Conservation (phyloP, 768 basidiomycete genomes). For the Tulasnella sp. region DNA sequence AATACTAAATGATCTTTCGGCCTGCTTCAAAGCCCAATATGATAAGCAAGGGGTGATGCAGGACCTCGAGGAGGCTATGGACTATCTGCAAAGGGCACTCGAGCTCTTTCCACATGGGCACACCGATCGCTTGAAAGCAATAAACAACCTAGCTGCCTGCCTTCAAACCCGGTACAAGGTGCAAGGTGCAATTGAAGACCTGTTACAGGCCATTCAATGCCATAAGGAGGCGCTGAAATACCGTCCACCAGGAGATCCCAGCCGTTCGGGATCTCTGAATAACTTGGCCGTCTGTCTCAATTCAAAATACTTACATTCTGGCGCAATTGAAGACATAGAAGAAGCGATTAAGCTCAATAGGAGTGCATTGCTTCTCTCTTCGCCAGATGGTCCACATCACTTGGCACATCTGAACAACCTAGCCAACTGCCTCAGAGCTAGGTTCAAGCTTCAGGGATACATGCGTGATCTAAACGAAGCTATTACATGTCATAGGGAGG, state of each 20-base stretch:
- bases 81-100: background rate
- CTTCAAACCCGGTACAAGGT: background rate
- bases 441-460: background rate
- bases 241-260: background rate
- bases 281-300: background rate
- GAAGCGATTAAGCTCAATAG: background rate
- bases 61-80: background rate
- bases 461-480: background rate
- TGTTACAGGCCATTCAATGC: background rate
- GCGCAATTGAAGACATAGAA: background rate
- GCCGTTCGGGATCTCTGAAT: background rate
- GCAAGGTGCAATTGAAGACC: background rate
- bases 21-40: background rate
- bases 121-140: background rate
- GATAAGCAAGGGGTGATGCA: background rate
- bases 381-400: background rate
- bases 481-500: background rate
- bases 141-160: background rate
- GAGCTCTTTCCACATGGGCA: background rate
- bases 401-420: background rate
- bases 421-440: background rate
- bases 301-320: background rate
- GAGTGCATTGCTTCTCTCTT: background rate
- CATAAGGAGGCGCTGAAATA: background rate
- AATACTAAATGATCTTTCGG: background rate